Base-by-base conservation (phyloP, 345 rosid species). In the Eucalyptus tenuipes region DNA sequence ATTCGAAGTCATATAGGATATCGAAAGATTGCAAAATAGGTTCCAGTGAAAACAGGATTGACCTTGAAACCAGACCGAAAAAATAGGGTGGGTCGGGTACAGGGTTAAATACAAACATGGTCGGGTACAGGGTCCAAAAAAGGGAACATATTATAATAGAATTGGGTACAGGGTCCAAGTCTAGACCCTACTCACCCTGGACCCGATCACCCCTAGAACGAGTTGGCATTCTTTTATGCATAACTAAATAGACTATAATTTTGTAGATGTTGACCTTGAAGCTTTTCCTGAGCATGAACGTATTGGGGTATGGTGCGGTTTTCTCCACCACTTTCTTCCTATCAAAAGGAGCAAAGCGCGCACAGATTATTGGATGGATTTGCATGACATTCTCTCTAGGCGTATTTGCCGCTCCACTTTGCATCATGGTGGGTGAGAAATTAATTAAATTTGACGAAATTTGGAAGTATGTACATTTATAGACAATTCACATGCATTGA, bases 391-490 rank as follows among this genome's bases (percentile, higher is more conserved):
- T 97, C 85, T 89, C 99, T 57, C 88, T 96, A 10, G 49, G 91
- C 81, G 99, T 97, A 5, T 98, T 98, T 61, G 95, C 88, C 33
- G 99, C 99, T 14, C 99, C 99, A 40, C 99, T 97, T 52, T 92
- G 93, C 89, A 95, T 97, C 90, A 88, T 97, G 93, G 99, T 97
- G 86, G 90, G 94, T 47, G 47, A 86, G 29, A 47, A 47, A 20
- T 10, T 57, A 82, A 20, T 55, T 18, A 29, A 15, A 20, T 44
- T 4, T 53, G 13, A 33, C 7, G 3, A 49, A 37, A 15, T 9
- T 7, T 52, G 40, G 17, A 25, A 25, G 66, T 12, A 50, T 37
- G 22, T 12, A 44, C 48, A 6, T 42, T 27, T n/a, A 37, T 44
- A 47, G 47, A 85, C 49, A 57, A n/a, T 64, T 64, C 71, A 64